Conservation (phyloP, 495 filamentous ascomycete genomes). For the Penicillium bialowiezense region DNA sequence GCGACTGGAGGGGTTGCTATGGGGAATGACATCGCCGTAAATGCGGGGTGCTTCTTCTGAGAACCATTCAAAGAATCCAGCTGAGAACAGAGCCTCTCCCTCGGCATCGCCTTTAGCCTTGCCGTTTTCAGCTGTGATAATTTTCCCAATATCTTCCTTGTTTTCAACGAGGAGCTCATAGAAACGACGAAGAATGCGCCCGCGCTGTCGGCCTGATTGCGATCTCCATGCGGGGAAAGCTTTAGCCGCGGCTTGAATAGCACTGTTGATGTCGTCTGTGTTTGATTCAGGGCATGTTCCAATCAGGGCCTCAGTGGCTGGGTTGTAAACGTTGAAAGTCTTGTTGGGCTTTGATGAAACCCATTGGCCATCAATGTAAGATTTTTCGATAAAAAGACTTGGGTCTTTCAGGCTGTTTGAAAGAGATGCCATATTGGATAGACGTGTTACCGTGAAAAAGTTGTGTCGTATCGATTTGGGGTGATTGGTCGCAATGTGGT, state of each 20-base stretch:
- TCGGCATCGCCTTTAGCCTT: slow-evolving; percentile 72
- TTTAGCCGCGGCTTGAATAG: background rate
- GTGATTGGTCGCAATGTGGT: too few relatives aligned
- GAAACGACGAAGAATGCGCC: background rate
- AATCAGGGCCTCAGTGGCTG: slow-evolving; percentile 65
- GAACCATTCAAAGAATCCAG: slow-evolving; percentile 80
- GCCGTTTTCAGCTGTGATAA: slow-evolving; percentile 55
- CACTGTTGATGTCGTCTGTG: slow-evolving; percentile 30
- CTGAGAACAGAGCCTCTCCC: slow-evolving; percentile 69
- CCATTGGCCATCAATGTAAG: slow-evolving; percentile 76
- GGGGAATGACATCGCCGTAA: slow-evolving; percentile 68
- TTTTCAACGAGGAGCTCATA: slow-evolving; percentile 45
- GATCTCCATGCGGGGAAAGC: slow-evolving; percentile 3
- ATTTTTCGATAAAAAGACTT: slow-evolving; percentile 66
- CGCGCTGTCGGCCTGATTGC: background rate
- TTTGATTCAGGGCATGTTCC: slow-evolving; percentile 67
- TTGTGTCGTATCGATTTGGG: too few relatives aligned
- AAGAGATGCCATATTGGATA: slow-evolving; percentile 7
- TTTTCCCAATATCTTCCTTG: slow-evolving; percentile 66
- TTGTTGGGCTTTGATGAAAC: slow-evolving; percentile 60
- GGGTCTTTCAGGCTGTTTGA: slow-evolving; percentile 57
- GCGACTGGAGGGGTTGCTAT: slow-evolving; percentile 41
- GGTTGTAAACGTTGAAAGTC: slow-evolving; percentile 72
- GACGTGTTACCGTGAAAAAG: too few relatives aligned
- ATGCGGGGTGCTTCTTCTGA: slow-evolving; percentile 67